A percentile compares a stretch with the other conserved stretches of the same genome.
Conservation (phyloP, 768 basidiomycete genomes). For the Trametes cingulata region DNA sequence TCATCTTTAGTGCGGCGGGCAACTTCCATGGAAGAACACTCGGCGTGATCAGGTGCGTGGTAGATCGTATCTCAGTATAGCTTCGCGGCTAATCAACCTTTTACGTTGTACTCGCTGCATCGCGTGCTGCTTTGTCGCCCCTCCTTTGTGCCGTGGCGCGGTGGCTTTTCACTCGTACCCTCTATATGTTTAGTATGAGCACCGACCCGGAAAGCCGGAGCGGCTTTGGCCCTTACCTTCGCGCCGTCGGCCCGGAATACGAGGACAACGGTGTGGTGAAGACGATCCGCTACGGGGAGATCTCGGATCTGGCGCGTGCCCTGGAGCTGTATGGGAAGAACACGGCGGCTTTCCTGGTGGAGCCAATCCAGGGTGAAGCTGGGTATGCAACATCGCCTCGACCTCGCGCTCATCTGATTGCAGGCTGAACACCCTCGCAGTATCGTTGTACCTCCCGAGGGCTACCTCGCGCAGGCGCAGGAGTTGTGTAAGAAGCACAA, state of each 20-base stretch:
- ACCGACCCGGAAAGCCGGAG: conserved; percentile 88
- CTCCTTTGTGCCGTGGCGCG: background rate
- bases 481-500: conserved; percentile 91
- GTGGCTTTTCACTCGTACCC: background rate
- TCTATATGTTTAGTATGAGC: conserved; percentile 63
- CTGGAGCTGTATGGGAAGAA: conserved; percentile 78
- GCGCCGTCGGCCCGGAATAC: conserved; percentile 80
- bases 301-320: conserved; percentile 80
- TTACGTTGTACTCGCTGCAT: conserved; percentile 16
- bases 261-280: conserved; percentile 48
- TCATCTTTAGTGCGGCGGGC: conserved; percentile 81
- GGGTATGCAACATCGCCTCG: conserved; percentile 56
- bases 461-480: conserved; percentile 78
- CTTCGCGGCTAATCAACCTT: conserved; percentile 14
- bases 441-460: conserved; percentile 87
- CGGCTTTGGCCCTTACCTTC: conserved; percentile 91
- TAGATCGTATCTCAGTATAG: conserved; percentile 6
- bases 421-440: conserved; percentile 39
- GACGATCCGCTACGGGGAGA: conserved; percentile 80
- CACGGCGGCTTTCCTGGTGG: conserved; percentile 91
- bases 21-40: conserved; percentile 97
- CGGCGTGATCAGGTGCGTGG: conserved; percentile 72
- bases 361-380: conserved; percentile 99
- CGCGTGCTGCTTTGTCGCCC: conserved; percentile 17
- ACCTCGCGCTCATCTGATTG: background rate